Percentiles rank a stretch among this genome's conserved stretches.
phyloP scores from a whole-genome alignment of 192 early-diverging fungal genomes.

The Dimargaris cristalligena region DNA sequence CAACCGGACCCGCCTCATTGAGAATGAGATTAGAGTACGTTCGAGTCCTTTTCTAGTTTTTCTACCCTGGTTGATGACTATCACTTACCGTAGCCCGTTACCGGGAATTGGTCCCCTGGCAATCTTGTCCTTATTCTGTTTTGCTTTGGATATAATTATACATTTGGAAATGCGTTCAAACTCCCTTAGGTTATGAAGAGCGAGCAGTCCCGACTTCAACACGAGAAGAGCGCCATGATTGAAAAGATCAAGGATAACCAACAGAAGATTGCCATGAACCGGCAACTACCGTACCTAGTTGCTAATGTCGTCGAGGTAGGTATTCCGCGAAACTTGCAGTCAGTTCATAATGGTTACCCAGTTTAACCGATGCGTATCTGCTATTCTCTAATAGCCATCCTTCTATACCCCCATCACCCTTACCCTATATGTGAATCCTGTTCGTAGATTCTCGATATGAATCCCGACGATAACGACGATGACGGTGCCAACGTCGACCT shows the following conservation, averaged over 20 bases:
- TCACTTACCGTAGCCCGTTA: too few species aligned
- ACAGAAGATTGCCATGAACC: conserved; percentile 97
- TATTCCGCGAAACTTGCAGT: too few species aligned
- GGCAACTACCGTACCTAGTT: conserved; percentile 92
- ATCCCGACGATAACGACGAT: conserved; percentile 81
- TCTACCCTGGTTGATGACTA: too few species aligned
- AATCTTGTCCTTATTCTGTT: too few species aligned
- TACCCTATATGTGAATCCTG: too few species aligned
- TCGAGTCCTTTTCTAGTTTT: too few species aligned
- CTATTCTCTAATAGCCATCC: too few species aligned
- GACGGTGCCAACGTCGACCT: conserved; percentile 89
- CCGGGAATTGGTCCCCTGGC: too few species aligned
- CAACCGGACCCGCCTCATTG: conserved; percentile 80
- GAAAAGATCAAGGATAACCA: conserved; percentile 94
- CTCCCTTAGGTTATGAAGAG: conserved; percentile 62
- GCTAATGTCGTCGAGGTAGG: conserved; percentile 92
- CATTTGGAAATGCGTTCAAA: background rate
- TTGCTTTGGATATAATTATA: too few species aligned
- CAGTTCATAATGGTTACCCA: background rate
- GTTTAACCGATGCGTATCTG: too few species aligned
- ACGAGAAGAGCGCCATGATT: conserved; percentile 77
- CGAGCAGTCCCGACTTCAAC: conserved; percentile 71
- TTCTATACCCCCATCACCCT: too few species aligned
- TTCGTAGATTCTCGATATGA: conserved; percentile 61
- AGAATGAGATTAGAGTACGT: conserved; percentile 88